phyloP scores from a whole-genome alignment of 768 basidiomycete genomes.

The Trametopsis cervina region DNA sequence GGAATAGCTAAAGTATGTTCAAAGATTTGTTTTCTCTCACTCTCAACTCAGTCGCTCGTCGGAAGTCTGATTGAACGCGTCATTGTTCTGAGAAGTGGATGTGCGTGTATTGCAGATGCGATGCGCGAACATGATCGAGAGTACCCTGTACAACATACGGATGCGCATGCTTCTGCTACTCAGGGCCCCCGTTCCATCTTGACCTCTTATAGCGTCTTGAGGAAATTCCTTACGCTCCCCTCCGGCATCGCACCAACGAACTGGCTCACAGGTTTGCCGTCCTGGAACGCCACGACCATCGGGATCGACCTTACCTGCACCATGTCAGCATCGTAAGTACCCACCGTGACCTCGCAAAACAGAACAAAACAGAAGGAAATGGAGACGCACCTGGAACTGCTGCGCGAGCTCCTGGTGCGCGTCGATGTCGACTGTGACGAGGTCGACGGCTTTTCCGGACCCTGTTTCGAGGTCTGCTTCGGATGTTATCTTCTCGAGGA shows the following conservation, averaged over 20 bases:
- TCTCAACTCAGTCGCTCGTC: too few species aligned
- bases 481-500: conserved; percentile 52
- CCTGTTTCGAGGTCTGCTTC: conserved; percentile 39
- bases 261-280: conserved; percentile 48
- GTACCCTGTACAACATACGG: too few species aligned
- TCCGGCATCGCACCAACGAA: conserved; percentile 44
- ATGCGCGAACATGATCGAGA: too few species aligned
- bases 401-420: conserved; percentile 43
- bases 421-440: conserved; percentile 67
- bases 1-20: not conserved
- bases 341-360: too few species aligned
- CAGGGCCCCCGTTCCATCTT: too few species aligned
- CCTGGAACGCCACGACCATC: conserved; percentile 71
- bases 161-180: too few species aligned
- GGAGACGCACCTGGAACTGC: conserved; percentile 41
- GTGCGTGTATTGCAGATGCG: too few species aligned
- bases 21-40: not conserved
- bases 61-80: too few species aligned
- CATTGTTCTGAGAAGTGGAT: too few species aligned
- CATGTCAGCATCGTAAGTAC: too few species aligned
- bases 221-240: conserved; percentile 21
- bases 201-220: conserved; percentile 15
- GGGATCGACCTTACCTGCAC: conserved; percentile 66
- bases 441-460: conserved; percentile 53
- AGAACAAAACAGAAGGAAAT: too few species aligned